Base-by-base conservation (phyloP, 1,139 yeast genomes). In the Kazachstania sp. region DNA sequence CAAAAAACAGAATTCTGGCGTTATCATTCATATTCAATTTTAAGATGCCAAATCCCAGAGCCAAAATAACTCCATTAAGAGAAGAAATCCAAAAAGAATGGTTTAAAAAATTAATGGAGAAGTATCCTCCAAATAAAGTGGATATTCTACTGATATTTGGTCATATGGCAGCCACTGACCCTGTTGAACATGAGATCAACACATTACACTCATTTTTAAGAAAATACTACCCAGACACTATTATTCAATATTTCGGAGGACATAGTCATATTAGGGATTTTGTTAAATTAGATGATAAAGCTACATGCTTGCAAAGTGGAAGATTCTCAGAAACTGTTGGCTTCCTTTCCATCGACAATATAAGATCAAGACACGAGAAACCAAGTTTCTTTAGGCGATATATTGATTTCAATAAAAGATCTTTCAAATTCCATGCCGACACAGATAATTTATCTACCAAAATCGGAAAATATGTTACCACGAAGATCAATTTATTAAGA, bases 211-310 rank as follows among this genome's bases (percentile, higher is more conserved):
- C 61, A 0, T 68, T 66, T 9, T 66, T 92, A 39, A 74, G 97
- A 47, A 51, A 63, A 20, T 71, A 65, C 36, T 83, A 77, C 58
- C 90, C 95, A 2, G 60, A 71, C 28, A 74, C 76, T 0, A 72
- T 81, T 1, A 85, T 92, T 45, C 95, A 87, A 60, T 85, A 85
- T 60, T 82, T 92, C 64, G 97, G 97, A 1, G 98, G 97, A 0
- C 98, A 92, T 66, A 81, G 95, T 39, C 98, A 92, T 64, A 80
- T 92, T 37, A 73, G 98, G 52, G 97, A 92, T 66, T 90, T 83
- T 63, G 74, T 77, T 5, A 71, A 79, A 4, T 73, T 79, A 50
- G 98, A 92, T 61, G 67, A 70, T 1, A 70, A 69, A 47, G 77
- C 94, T 30, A 79, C 86, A 0, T 96, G 83, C 0, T 65, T 92